Evolutionary conservation across 352 stramenopile genomes (phyloP).

Genomic region (Globisporangium polare): DNA sequence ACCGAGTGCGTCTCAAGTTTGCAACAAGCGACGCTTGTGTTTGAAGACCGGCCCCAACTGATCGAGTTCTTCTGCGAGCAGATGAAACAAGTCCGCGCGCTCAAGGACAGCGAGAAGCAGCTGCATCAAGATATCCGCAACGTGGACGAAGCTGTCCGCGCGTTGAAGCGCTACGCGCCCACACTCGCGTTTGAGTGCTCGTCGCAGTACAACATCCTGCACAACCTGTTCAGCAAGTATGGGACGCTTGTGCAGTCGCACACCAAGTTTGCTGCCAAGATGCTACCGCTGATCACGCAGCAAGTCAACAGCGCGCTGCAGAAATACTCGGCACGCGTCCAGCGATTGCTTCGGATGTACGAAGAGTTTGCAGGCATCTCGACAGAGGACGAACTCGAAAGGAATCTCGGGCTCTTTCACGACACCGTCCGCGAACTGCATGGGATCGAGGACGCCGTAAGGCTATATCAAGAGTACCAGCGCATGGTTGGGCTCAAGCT

Average conservation of each 20-base stretch:
- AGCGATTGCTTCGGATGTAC: constrained; percentile 46
- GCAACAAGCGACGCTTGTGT: constrained; percentile 38
- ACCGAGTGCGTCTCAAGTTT: constrained; percentile 35
- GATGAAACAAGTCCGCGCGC: constrained; percentile 45
- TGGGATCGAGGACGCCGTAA: constrained; percentile 44
- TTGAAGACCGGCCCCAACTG: constrained; percentile 67
- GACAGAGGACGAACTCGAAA: constrained; percentile 57
- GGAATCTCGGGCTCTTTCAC: constrained; percentile 42
- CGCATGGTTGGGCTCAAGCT: constrained; percentile 63
- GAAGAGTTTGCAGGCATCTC: constrained; percentile 42
- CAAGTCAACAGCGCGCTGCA: constrained; percentile 57
- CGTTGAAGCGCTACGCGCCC: constrained; percentile 42
- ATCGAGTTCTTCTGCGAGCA: constrained; percentile 74
- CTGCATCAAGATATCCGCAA: constrained; percentile 67
- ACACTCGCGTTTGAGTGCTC: constrained; percentile 21
- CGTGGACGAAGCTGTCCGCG: constrained; percentile 57
- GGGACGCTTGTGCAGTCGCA: constrained; percentile 40
- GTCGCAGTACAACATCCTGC: constrained; percentile 45
- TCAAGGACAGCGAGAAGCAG: constrained; percentile 54
- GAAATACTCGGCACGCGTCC: constrained; percentile 46
- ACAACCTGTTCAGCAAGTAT: constrained; percentile 48
- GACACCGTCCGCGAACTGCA: constrained; percentile 45
- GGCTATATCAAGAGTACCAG: constrained; percentile 70
- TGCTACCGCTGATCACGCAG: constrained; percentile 63
- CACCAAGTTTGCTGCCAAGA: constrained; percentile 58